A percentile compares a stretch with the other conserved stretches of the same genome.
These are phyloP conservation scores for Populus trichocarpa DNA, from an alignment of 441 rosid species.

Conservation along the genomic window DNA sequence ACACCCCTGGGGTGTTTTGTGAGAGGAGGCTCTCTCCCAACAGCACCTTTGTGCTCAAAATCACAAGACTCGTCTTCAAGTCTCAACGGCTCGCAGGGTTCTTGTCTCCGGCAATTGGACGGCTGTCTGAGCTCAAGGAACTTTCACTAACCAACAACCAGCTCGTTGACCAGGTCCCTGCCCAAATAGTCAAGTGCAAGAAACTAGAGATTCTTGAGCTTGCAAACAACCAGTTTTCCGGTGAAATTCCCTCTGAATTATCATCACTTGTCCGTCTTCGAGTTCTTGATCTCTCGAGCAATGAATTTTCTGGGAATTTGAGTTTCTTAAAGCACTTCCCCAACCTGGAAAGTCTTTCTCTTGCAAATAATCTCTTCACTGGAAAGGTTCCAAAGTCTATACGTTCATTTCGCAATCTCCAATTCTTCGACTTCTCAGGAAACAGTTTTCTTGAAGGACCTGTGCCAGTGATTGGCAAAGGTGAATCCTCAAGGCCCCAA, in stretches of 20 bases:
- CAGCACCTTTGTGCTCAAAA: conserved; percentile 46
- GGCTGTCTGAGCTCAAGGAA: conserved; percentile 65
- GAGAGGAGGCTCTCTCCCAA: conserved; percentile 52
- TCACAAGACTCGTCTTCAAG: conserved; percentile 58
- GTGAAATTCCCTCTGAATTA: conserved; percentile 51
- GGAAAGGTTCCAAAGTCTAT: conserved; percentile 64
- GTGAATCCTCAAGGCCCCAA: conserved; percentile 26
- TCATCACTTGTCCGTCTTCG: conserved; percentile 59
- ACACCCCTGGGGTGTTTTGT: conserved; percentile 53
- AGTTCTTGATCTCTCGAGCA: conserved; percentile 65
- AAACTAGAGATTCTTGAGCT: conserved; percentile 74
- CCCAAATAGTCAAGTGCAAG: conserved; percentile 54
- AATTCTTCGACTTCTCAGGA: conserved; percentile 62
- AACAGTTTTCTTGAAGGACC: conserved; percentile 62
- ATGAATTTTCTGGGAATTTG: conserved; percentile 62
- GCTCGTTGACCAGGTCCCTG: conserved; percentile 49
- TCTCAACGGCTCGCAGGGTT: conserved; percentile 52
- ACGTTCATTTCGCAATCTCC: conserved; percentile 71
- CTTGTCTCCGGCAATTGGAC: conserved; percentile 62
- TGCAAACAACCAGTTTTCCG: conserved; percentile 55
- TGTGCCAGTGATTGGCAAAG: conserved; percentile 42
- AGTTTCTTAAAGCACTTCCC: conserved; percentile 70
- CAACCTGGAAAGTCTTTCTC: conserved; percentile 65
- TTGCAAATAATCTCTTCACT: conserved; percentile 69
- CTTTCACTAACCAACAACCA: conserved; percentile 60